Conservation (phyloP, 192 early-diverging fungal genomes). For the Jimgerdemannia lactiflua region DNA sequence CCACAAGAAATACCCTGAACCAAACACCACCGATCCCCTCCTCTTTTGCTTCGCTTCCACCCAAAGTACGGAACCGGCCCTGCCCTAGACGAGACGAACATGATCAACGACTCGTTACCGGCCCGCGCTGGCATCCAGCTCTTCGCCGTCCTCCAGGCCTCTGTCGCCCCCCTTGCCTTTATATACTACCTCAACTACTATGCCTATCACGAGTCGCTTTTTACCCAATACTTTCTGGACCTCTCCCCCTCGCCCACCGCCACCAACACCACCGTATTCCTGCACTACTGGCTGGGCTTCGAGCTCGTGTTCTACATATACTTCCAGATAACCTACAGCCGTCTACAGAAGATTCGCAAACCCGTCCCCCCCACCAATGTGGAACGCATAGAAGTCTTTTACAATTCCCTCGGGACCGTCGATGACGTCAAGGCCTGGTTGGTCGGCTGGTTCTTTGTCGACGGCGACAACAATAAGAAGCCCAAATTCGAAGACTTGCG, state of each 20-base stretch:
- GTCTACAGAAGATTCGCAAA: conserved; percentile 12
- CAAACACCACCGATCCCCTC: not conserved
- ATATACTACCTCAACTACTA: conserved; percentile 23
- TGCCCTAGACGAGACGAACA: not conserved
- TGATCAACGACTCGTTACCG: conserved; percentile 18
- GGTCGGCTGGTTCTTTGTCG: conserved; percentile 31
- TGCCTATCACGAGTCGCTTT: not conserved
- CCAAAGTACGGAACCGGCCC: not conserved
- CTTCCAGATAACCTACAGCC: conserved; percentile 15
- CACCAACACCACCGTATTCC: conserved; percentile 2
- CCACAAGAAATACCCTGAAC: too few relatives aligned
- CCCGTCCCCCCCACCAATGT: conserved; percentile 1
- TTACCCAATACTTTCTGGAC: not conserved
- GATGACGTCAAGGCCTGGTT: conserved; percentile 22
- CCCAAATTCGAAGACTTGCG: conserved; percentile 23
- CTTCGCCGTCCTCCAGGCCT: conserved; percentile 11
- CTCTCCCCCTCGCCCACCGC: not conserved
- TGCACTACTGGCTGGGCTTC: conserved; percentile 19
- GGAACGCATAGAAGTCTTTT: conserved; percentile 10
- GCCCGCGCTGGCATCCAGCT: conserved; percentile 14
- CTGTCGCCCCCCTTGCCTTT: conserved; percentile 22
- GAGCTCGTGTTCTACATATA: conserved; percentile 28
- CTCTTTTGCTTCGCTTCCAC: not conserved
- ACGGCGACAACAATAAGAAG: conserved; percentile 10
- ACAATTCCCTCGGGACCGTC: conserved; percentile 25